Evolutionary conservation across 495 filamentous ascomycete species (phyloP).

Genomic region (Entonaema liquescens): DNA sequence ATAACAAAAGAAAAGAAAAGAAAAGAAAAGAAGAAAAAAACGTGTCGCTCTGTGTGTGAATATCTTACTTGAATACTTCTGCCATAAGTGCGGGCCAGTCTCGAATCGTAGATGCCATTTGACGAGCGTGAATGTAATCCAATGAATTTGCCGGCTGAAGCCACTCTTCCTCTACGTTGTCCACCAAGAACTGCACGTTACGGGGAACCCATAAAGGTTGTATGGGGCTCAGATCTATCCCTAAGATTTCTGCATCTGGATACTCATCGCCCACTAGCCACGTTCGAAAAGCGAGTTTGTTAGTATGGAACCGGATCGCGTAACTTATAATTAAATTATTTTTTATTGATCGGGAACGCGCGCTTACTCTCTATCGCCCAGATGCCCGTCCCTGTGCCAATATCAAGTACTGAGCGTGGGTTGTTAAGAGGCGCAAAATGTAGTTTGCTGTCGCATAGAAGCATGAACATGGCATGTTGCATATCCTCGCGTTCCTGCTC

Average conservation of each 20-base stretch:
- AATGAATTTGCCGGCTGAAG: slow-evolving; percentile 53
- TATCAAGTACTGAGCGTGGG: slow-evolving; percentile 61
- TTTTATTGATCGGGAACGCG: slow-evolving; percentile 1
- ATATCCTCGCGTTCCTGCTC: slow-evolving; percentile 58
- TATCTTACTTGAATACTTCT: slow-evolving; percentile 49
- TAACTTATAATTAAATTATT: neutral
- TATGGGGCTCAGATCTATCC: slow-evolving; percentile 69
- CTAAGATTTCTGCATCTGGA: slow-evolving; percentile 56
- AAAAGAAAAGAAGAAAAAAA: neutral
- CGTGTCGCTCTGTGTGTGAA: slow-evolving; percentile 14
- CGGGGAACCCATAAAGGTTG: slow-evolving; percentile 63
- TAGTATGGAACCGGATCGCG: slow-evolving; percentile 4
- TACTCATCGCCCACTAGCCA: slow-evolving; percentile 59
- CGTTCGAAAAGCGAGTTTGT: slow-evolving; percentile 14
- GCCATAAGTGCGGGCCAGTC: slow-evolving; percentile 56
- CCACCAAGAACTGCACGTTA: slow-evolving; percentile 65
- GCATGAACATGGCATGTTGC: slow-evolving; percentile 51
- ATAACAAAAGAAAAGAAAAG: neutral
- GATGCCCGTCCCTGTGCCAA: slow-evolving; percentile 70
- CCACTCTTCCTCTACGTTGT: slow-evolving; percentile 66
- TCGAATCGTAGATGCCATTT: slow-evolving; percentile 57
- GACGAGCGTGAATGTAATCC: slow-evolving; percentile 63
- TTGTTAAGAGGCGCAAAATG: slow-evolving; percentile 58
- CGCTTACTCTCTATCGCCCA: slow-evolving; percentile 66
- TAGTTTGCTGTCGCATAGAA: slow-evolving; percentile 56